These are phyloP conservation scores for Papiliotrema nemorosa DNA, from an alignment of 1,284 basidiomycete genomes.

Conservation along the genomic window DNA sequence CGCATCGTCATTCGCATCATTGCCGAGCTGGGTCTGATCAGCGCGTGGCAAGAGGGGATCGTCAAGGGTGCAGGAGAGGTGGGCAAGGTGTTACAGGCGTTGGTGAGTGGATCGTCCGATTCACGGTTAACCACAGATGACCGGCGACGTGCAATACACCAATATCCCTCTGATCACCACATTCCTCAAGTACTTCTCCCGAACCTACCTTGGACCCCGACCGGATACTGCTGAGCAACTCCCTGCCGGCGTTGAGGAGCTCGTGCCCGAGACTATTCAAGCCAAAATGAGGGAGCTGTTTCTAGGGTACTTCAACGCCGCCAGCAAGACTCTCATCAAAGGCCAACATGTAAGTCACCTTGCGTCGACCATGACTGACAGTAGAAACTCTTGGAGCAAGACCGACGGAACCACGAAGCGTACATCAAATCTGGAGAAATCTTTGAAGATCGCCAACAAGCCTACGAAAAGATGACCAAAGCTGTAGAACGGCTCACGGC, in stretches of 20 bases:
- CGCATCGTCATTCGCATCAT: constrained; percentile 80
- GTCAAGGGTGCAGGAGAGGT: constrained; percentile 70
- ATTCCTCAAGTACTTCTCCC: constrained; percentile 78
- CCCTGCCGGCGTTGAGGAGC: constrained; percentile 60
- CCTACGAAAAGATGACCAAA: constrained; percentile 97
- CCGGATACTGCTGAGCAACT: constrained; percentile 15
- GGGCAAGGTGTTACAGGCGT: constrained; percentile 60
- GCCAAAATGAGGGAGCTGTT: constrained; percentile 90
- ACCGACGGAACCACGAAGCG: constrained; percentile 93
- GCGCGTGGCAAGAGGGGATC: constrained; percentile 55
- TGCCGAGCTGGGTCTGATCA: constrained; percentile 84
- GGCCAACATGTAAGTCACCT: constrained; percentile 71
- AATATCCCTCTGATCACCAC: constrained; percentile 78
- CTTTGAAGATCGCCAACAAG: constrained; percentile 97
- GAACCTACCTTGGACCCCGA: constrained; percentile 69
- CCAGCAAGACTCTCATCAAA: constrained; percentile 83
- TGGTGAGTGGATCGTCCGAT: constrained; percentile 57
- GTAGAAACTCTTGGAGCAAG: constrained; percentile 91
- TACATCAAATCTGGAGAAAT: constrained; percentile 98
- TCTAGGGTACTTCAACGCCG: constrained; percentile 85
- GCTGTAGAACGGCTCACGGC: constrained; percentile 84
- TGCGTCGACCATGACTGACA: constrained; percentile 7
- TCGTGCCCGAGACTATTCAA: constrained; percentile 77
- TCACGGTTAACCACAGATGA: constrained; percentile 57
- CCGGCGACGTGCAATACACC: constrained; percentile 77